Evolutionary conservation across 2,329 filamentous ascomycete species (phyloP).

Genomic region (Arthrobotrys iridis): DNA sequence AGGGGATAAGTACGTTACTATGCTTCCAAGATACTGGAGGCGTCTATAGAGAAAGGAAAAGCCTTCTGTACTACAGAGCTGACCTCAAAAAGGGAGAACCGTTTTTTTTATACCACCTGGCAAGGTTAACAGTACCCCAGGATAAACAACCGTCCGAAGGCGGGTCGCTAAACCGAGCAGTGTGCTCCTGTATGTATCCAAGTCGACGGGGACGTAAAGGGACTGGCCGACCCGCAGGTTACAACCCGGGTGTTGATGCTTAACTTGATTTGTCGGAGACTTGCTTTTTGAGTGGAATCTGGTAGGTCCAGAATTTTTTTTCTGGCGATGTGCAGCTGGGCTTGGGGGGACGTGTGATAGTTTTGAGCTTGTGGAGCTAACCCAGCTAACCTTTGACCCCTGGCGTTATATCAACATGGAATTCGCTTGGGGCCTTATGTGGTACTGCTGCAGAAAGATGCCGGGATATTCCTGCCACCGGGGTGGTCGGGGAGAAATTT

Average conservation of each 20-base stretch:
- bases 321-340: not conserved
- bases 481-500: not conserved
- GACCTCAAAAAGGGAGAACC: constrained; percentile 17
- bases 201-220: constrained; percentile 14
- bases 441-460: constrained; percentile 12
- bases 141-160: constrained; percentile 17
- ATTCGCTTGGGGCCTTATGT: constrained; percentile 12
- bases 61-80: not conserved
- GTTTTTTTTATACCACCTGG: constrained; percentile 17
- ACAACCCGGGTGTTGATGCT: constrained; percentile 13
- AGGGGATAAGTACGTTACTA: constrained; percentile 12
- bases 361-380: constrained; percentile 17
- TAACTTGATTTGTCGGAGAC: constrained; percentile 19
- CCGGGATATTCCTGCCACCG: constrained; percentile 15
- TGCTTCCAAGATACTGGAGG: constrained; percentile 18
- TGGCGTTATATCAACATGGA: constrained; percentile 15
- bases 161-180: constrained; percentile 14
- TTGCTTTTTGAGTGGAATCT: constrained; percentile 16
- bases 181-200: constrained; percentile 16
- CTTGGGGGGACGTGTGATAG: constrained; percentile 8
- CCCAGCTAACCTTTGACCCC: too few species aligned
- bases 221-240: constrained; percentile 14
- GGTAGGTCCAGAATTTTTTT: constrained; percentile 7
- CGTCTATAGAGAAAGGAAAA: constrained; percentile 12
- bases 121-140: not conserved